These are phyloP conservation scores for Fusarium sarcochroum DNA, from an alignment of 2,329 filamentous ascomycete genomes.

Conservation along the genomic window DNA sequence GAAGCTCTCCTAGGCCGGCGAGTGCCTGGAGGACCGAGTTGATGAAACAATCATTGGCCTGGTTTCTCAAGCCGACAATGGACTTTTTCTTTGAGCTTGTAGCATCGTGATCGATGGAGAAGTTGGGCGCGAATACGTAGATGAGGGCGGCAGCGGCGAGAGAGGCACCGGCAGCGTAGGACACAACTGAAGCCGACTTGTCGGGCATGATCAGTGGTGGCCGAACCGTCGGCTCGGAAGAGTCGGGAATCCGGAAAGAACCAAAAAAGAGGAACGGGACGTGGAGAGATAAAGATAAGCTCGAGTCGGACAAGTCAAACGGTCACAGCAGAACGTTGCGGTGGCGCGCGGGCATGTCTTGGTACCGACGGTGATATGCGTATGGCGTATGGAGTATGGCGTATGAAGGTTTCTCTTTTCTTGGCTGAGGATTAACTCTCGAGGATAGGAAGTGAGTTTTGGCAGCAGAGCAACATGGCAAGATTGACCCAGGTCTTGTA, in stretches of 20 bases:
- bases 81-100: slow-evolving; percentile 80
- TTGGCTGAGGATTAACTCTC: slow-evolving; percentile 3
- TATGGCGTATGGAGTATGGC: no score
- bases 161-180: slow-evolving; percentile 95
- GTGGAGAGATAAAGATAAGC: slow-evolving; percentile 9
- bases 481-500: neutral
- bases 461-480: slow-evolving; percentile 20
- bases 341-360: slow-evolving; percentile 45
- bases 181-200: slow-evolving; percentile 67
- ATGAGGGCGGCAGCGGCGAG: slow-evolving; percentile 94
- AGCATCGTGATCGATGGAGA: slow-evolving; percentile 89
- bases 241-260: slow-evolving; percentile 28
- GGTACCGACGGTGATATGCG: slow-evolving; percentile 20
- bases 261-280: slow-evolving; percentile 3
- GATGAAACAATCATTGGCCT: slow-evolving; percentile 97
- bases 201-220: slow-evolving; percentile 53
- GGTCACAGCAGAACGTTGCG: slow-evolving; percentile 39
- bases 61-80: slow-evolving; percentile 89
- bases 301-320: slow-evolving; percentile 47
- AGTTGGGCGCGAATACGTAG: slow-evolving; percentile 98
- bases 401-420: slow-evolving; percentile 9
- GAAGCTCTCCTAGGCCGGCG: slow-evolving; percentile 88
- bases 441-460: neutral
- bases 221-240: slow-evolving; percentile 41
- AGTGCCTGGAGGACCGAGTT: slow-evolving; percentile 96